phyloP scores from a whole-genome alignment of 805 yeast genomes.

The Wickerhamomyces chaumierensis region DNA sequence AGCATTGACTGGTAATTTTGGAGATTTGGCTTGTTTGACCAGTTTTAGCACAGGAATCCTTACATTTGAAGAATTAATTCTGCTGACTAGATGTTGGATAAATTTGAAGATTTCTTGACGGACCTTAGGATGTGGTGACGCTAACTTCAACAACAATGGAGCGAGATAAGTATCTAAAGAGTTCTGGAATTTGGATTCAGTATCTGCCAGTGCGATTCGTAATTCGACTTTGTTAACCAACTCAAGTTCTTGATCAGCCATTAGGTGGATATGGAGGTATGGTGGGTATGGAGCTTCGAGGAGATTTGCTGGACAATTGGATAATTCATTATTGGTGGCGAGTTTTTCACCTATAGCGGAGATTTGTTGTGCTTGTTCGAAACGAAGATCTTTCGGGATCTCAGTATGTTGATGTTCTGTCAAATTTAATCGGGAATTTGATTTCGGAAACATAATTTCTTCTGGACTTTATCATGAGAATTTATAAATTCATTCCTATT shows the following conservation, averaged over 20 bases:
- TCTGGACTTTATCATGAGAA: too few species aligned
- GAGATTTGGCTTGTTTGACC: conserved; percentile 49
- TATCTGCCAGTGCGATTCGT: conserved; percentile 63
- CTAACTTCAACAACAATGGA: conserved; percentile 69
- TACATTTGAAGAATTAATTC: conserved; percentile 48
- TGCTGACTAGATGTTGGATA: conserved; percentile 54
- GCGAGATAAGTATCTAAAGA: conserved; percentile 53
- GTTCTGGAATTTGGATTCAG: conserved; percentile 52
- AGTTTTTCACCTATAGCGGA: too few species aligned
- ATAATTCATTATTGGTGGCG: neutral
- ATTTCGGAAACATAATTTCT: too few species aligned
- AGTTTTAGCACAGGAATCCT: conserved; percentile 55
- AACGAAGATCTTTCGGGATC: too few species aligned
- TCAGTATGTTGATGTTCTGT: too few species aligned
- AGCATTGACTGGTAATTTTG: conserved; percentile 29
- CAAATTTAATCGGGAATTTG: too few species aligned
- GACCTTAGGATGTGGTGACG: conserved; percentile 58
- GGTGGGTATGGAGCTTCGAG: neutral
- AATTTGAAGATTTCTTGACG: conserved; percentile 57
- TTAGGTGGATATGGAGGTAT: neutral
- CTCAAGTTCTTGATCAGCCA: conserved; percentile 37
- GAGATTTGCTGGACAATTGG: too few species aligned
- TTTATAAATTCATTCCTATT: too few species aligned
- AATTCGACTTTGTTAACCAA: conserved; percentile 73
- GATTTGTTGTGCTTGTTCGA: too few species aligned